A percentile compares a stretch with the other conserved stretches of the same genome.
phyloP scores from a whole-genome alignment of 352 stramenopile species.

The Pythium myriotylum region DNA sequence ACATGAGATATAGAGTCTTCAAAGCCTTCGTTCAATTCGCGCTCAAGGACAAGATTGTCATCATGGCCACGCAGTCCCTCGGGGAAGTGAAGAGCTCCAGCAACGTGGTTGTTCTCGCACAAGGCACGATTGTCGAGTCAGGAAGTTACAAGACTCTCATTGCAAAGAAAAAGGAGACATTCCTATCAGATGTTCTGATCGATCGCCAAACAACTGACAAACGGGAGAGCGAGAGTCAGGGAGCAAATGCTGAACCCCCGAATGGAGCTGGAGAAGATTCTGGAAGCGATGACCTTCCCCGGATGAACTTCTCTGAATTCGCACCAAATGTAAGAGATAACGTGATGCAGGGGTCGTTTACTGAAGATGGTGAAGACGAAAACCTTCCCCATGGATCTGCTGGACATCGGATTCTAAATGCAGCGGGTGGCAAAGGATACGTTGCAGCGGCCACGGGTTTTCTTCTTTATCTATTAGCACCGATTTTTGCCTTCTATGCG shows the following conservation, averaged over 20 bases:
- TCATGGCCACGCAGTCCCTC: constrained; percentile 76
- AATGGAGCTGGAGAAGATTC: constrained; percentile 26
- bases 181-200: constrained; percentile 57
- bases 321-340: constrained; percentile 7
- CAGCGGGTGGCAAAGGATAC: constrained; percentile 80
- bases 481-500: constrained; percentile 1
- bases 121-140: constrained; percentile 29
- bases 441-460: constrained; percentile 33
- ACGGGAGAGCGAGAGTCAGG: constrained; percentile 20
- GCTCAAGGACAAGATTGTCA: constrained; percentile 81
- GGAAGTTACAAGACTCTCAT: constrained; percentile 22
- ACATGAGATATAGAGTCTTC: constrained; percentile 95
- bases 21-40: constrained; percentile 54
- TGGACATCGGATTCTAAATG: constrained; percentile 82
- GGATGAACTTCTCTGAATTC: background rate
- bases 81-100: constrained; percentile 59
- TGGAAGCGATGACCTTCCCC: constrained; percentile 30
- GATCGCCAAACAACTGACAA: constrained; percentile 49
- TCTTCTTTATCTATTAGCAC: constrained; percentile 22
- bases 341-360: background rate
- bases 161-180: constrained; percentile 24
- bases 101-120: constrained; percentile 59
- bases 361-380: constrained; percentile 26
- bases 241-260: constrained; percentile 3
- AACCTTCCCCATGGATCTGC: constrained; percentile 62